A percentile compares a stretch with the other conserved stretches of the same genome.
Conservation (phyloP, 352 stramenopile genomes). For the Phytophthora palmivora region DNA sequence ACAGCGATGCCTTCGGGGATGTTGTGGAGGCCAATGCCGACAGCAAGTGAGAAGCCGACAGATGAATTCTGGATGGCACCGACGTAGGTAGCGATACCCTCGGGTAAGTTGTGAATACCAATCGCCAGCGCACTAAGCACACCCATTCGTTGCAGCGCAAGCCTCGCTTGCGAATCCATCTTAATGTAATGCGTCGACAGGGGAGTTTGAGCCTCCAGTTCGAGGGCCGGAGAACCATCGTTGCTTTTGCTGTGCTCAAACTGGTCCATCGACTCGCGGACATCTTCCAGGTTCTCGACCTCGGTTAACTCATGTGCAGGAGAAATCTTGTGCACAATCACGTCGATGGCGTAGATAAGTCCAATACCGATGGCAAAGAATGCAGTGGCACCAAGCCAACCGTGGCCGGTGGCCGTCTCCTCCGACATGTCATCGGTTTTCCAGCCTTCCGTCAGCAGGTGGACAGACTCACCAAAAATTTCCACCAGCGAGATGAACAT, state of each 20-base stretch:
- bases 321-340: too few relatives aligned
- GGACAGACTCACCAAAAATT: slow-evolving; percentile 52
- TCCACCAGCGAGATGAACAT: too few relatives aligned
- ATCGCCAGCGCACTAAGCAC: slow-evolving; percentile 92
- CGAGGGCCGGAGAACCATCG: slow-evolving; percentile 3
- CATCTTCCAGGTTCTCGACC: too few relatives aligned
- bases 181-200: slow-evolving; percentile 28
- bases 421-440: slow-evolving; percentile 42
- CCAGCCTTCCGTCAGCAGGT: slow-evolving; percentile 44
- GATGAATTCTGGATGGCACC: slow-evolving; percentile 88
- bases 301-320: too few relatives aligned
- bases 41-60: slow-evolving; percentile 91
- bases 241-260: slow-evolving; percentile 26
- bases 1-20: slow-evolving; percentile 96
- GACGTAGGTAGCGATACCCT: too few relatives aligned
- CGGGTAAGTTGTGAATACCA: slow-evolving; percentile 95
- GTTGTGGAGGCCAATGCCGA: too few relatives aligned
- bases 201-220: slow-evolving; percentile 39
- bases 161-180: slow-evolving; percentile 34
- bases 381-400: slow-evolving; percentile 80
- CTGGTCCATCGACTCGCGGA: too few relatives aligned
- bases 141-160: slow-evolving; percentile 80
- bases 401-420: slow-evolving; percentile 46
- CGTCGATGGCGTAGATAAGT: slow-evolving; percentile 57
- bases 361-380: slow-evolving; percentile 89